A percentile compares a stretch with the other conserved stretches of the same genome.
These are phyloP conservation scores for Clavulina sp. DNA, from an alignment of 768 basidiomycete species.

Conservation along the genomic window DNA sequence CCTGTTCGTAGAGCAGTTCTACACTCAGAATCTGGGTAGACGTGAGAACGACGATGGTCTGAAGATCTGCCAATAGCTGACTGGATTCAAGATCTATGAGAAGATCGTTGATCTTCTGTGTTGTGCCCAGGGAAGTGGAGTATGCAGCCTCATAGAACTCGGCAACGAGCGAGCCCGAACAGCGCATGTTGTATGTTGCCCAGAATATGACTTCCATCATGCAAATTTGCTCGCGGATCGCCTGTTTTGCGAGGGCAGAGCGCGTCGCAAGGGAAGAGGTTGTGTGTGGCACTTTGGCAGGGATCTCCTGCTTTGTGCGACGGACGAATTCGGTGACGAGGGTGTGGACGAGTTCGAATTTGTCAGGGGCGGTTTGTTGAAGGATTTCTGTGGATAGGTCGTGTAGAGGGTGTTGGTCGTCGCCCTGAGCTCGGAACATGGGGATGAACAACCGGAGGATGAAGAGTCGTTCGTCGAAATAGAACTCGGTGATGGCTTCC, in stretches of 20 bases:
- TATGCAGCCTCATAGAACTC: constrained; percentile 50
- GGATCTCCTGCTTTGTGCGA: constrained; percentile 13
- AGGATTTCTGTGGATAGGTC: constrained; percentile 36
- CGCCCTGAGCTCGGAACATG: constrained; percentile 53
- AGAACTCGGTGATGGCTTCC: constrained; percentile 62
- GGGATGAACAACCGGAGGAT: constrained; percentile 53
- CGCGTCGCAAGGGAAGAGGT: constrained; percentile 35
- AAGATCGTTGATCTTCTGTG: constrained; percentile 43
- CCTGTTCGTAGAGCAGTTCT: constrained; percentile 42
- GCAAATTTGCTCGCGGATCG: constrained; percentile 56
- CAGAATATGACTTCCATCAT: constrained; percentile 79
- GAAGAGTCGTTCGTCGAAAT: constrained; percentile 61
- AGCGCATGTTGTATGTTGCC: constrained; percentile 61
- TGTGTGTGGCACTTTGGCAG: constrained; percentile 19
- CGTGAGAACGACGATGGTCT: constrained; percentile 53
- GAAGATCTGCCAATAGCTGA: constrained; percentile 46
- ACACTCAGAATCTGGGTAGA: constrained; percentile 10
- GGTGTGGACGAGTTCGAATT: constrained; percentile 38
- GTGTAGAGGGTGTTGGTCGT: constrained; percentile 36
- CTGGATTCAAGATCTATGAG: constrained; percentile 59
- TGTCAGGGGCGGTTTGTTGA: constrained; percentile 44
- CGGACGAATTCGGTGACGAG: constrained; percentile 42
- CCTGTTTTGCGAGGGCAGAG: constrained; percentile 58
- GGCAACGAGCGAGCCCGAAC: constrained; percentile 47
- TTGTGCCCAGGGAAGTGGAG: constrained; percentile 41